Conservation (phyloP, 139 green algal genomes). For the Spirogloea muscicola region DNA sequence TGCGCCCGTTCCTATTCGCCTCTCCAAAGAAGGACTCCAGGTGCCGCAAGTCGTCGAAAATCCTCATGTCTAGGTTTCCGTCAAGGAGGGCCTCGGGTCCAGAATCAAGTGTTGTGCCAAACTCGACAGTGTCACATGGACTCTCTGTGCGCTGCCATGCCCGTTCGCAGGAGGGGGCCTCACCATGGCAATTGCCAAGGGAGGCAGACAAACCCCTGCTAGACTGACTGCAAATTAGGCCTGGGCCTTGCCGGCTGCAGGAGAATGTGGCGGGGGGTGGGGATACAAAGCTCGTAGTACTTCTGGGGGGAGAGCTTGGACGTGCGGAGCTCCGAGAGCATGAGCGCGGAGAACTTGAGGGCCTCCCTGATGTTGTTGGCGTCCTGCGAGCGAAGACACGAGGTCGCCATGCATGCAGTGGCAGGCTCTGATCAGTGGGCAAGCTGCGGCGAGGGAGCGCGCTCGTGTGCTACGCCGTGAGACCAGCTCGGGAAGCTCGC, state of each 20-base stretch:
- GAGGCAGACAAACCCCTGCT: too few species aligned
- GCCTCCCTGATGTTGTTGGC: slow-evolving; percentile 90
- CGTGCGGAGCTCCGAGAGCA: slow-evolving; percentile 93
- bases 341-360: slow-evolving; percentile 76
- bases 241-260: too few species aligned
- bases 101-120: too few species aligned
- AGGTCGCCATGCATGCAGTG: not conserved
- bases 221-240: too few species aligned
- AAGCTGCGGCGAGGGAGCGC: not conserved
- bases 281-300: slow-evolving; percentile 92
- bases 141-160: too few species aligned
- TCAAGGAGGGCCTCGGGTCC: too few species aligned
- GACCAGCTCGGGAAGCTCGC: not conserved
- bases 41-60: slow-evolving; percentile 77
- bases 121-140: too few species aligned
- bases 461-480: not conserved
- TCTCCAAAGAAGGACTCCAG: slow-evolving; percentile 74
- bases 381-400: slow-evolving; percentile 62
- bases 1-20: slow-evolving; percentile 54
- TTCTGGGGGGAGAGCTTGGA: slow-evolving; percentile 83
- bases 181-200: too few species aligned
- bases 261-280: too few species aligned
- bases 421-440: not conserved
- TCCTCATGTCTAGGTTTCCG: slow-evolving; percentile 84
- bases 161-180: too few species aligned